Base-by-base conservation (phyloP, 257 asterid genomes). In the Solanum medicagineum region DNA sequence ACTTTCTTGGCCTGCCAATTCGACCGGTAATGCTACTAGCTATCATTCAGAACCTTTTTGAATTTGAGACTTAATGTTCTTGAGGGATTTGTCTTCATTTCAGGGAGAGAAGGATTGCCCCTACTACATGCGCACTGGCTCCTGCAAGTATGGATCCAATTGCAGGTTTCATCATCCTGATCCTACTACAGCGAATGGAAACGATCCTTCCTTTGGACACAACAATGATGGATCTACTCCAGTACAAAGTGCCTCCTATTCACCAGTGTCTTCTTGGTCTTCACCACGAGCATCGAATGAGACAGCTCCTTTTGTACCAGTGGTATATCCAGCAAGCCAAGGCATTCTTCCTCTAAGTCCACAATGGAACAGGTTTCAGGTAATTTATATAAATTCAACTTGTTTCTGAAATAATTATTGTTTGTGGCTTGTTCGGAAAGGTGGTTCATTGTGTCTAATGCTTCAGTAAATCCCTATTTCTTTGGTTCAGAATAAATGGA, bases 151-250 rank as follows among this genome's bases (percentile, higher is more conserved):
- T 80, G 95, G 98, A 81, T 85, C 93, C 15, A 92, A 56, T 88
- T 95, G 99, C 91, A 91, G 94, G 92, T 95, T 92, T 89, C 94
- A 95, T 89, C 99, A 95, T 91, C 99, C 99, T 22, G 94, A 94
- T 62, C 98, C 98, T 56, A 88, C 90, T 16, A 63, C 98, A 24
- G 86, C 45, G 77, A 22, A 19, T 59, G 85, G 77, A 22, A 51
- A 17, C n/a, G 17, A 44, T 83, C 62, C 63, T 83, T 63, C 79
- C 47, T 45, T 75, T 26, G 49, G 83, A 79, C 53, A 79, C 65
- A 26, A 51, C 49, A 85, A 84, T 56, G 88, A 81, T 32, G 86
- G 42, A 24, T 85, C 86, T 55, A 79, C 65, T 87, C 90, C 93
- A 70, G 86, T 93, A 84, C 93, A 91, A 79, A 91, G 86, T 88